Evolutionary conservation across 306 rosid species (phyloP).

Genomic region (Medicago ruthenica): DNA sequence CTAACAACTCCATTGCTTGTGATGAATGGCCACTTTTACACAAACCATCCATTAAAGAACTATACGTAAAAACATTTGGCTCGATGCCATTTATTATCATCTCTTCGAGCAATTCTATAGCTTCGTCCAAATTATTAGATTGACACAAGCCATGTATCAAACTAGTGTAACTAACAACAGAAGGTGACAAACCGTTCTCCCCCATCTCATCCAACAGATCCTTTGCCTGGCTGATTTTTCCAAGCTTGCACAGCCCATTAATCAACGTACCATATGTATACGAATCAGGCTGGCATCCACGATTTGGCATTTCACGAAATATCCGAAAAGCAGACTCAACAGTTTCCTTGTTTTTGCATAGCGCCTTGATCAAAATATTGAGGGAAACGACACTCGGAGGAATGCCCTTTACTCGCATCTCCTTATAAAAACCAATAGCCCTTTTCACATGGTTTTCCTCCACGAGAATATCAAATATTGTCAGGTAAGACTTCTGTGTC

Average conservation of each 20-base stretch:
- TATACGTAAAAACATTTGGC: slow-evolving; percentile 87
- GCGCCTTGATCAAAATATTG: slow-evolving; percentile 88
- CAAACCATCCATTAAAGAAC: slow-evolving; percentile 79
- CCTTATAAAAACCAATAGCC: slow-evolving; percentile 72
- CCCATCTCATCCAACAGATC: slow-evolving; percentile 79
- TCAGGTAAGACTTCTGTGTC: slow-evolving; percentile 65
- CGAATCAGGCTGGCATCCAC: slow-evolving; percentile 79
- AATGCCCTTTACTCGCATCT: slow-evolving; percentile 71
- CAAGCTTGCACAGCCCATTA: slow-evolving; percentile 74
- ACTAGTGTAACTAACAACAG: slow-evolving; percentile 82
- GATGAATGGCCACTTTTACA: slow-evolving; percentile 78
- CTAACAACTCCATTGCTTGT: slow-evolving; percentile 70
- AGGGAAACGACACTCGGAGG: slow-evolving; percentile 71
- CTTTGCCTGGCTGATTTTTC: slow-evolving; percentile 68
- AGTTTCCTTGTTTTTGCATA: slow-evolving; percentile 74
- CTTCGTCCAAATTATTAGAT: slow-evolving; percentile 67
- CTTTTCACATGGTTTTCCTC: slow-evolving; percentile 77
- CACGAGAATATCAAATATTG: slow-evolving; percentile 76
- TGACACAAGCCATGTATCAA: slow-evolving; percentile 84
- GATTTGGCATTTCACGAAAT: slow-evolving; percentile 78
- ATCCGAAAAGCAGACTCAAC: slow-evolving; percentile 70
- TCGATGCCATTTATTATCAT: slow-evolving; percentile 64
- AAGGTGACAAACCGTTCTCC: slow-evolving; percentile 60
- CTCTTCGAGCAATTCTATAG: slow-evolving; percentile 66
- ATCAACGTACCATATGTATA: slow-evolving; percentile 92